Base-by-base conservation (phyloP, 768 basidiomycete genomes). In the Ramaria sp. region DNA sequence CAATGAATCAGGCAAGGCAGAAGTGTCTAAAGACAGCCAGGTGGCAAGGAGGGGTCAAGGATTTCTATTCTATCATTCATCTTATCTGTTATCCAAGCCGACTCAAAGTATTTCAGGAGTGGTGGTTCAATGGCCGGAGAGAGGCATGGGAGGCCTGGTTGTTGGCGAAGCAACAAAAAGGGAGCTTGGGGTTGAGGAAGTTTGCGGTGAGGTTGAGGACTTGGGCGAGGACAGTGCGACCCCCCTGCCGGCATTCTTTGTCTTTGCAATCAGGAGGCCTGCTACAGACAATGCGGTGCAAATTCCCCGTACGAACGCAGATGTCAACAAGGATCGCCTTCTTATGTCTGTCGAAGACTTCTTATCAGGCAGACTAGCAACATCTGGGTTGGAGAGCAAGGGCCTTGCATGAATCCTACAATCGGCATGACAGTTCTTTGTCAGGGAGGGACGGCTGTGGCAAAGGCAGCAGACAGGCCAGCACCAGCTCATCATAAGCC, bases 401-500 rank as follows among this genome's bases (percentile, higher is more conserved):
- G n/a, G 27, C 5, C n/a, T 31, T 3, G 9, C 12, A 20, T 13
- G 37, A 5, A 47, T 60, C 27, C 10, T 60, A 13, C 17, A 41
- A 13, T 3, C 17, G 19, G 22, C 59, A 1, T 24, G 19, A 10
- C 48, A 34, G 4, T 62, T 57, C 39, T 60, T 62, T 22, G 6
- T 60, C 7, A 51, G 37, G 13, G 17, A 60, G 33, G 33, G 27
- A 10, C 43, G 49, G 10, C 63, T 67, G 0, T 66, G 59, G 51
- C 49, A 59, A 7, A 37, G 59, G 1, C 24, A 61, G 7, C 9
- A 37, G 1, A 24, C 57, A 3, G 65, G 64, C 1, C 22, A 24
- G 0, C 62, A 68, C 54, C 58, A 60, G 37, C 53, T 64, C 2
- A 59, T 66, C 4, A 24, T 65, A 6, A 46, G 46, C 34, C 47